Percentiles rank a stretch among this genome's conserved stretches.
Evolutionary conservation across 2,329 filamentous ascomycete species (phyloP).

Genomic region (Lasiodiplodia sp.): DNA sequence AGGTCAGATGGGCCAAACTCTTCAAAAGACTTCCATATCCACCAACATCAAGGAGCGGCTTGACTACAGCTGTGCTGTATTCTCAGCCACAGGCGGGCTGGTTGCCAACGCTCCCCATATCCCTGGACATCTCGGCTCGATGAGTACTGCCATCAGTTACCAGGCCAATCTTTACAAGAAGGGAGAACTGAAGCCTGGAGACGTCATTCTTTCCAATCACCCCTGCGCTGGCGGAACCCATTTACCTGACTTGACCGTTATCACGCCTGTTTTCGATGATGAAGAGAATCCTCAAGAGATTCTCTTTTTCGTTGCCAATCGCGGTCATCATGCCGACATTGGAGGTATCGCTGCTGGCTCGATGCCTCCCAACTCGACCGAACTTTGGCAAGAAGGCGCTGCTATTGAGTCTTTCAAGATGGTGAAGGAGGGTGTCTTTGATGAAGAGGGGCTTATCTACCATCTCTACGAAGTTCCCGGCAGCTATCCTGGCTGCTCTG

Average conservation of each 20-base stretch:
- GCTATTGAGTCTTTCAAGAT: slow-evolving; percentile 54
- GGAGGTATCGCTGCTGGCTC: slow-evolving; percentile 39
- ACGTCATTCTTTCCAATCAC: slow-evolving; percentile 41
- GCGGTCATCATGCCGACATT: slow-evolving; percentile 42
- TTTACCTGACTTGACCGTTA: slow-evolving; percentile 40
- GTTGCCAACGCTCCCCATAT: slow-evolving; percentile 41
- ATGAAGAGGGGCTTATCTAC: slow-evolving; percentile 44
- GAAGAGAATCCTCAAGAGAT: slow-evolving; percentile 32
- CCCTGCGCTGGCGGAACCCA: slow-evolving; percentile 41
- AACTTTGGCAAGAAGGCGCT: slow-evolving; percentile 58
- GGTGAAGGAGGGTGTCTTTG: slow-evolving; percentile 45
- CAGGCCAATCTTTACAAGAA: slow-evolving; percentile 36
- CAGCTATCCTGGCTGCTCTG: slow-evolving; percentile 42
- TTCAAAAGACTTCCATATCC: slow-evolving; percentile 37
- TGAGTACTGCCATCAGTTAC: slow-evolving; percentile 39
- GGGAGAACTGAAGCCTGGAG: slow-evolving; percentile 36
- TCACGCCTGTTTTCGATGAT: slow-evolving; percentile 40
- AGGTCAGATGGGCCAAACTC: slow-evolving; percentile 35
- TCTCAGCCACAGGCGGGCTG: slow-evolving; percentile 35
- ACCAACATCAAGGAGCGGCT: slow-evolving; percentile 42
- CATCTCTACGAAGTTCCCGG: slow-evolving; percentile 40
- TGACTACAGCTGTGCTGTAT: slow-evolving; percentile 39
- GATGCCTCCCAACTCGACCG: slow-evolving; percentile 52
- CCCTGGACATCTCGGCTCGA: slow-evolving; percentile 38
- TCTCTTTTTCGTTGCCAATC: slow-evolving; percentile 40